Evolutionary conservation across 108 stramenopile species (phyloP), one percentile per base, ranked within the genome.

Genomic region (Nitzschia putrida): DNA sequence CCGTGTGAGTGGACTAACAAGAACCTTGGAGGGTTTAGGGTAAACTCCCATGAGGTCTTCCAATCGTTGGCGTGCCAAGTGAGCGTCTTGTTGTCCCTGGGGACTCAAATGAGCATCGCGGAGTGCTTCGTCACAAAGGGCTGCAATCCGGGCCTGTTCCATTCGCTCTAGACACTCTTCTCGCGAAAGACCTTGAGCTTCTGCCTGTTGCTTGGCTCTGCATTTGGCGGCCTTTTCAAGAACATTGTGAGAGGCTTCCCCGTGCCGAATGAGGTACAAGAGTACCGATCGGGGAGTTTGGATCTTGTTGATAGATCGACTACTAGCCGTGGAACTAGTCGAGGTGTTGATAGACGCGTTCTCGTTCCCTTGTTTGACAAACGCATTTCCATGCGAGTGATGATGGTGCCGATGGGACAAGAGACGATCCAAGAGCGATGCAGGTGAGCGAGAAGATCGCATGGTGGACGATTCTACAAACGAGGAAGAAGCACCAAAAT

Each of bases 181-280:
- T 29, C 9, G 1, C 12, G 23, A 38, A n/a, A 57, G 22, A n/a
- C 67, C 67, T 52, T 60, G 43, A 8, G 57, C 57, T 21, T 50
- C 49, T 24, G 56, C 61, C 20, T 72, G 45, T 50, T 61, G 9
- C 49, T 53, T 50, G 47, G 50, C 61, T 44, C 44, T 18, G 10
- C 52, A 23, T 7, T 12, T 38, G 0, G 77, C 76, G 13, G 51
- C n/a, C 49, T 74, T 74, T 61, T 85, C 78, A 37, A 51, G 49
- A 22, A 85, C 56, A 57, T 89, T 87, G 70, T 89, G 88, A 8
- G 42, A 39, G 14, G 89, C 86, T 64, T 85, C 85, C 12, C 86
- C 89, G 53, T 90, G 89, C 10, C 89, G 84, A 64, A 90, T 82
- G 11, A 90, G 72, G 60, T 85, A 85, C 40, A 89, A 29, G 3